Evolutionary conservation across 305 asterid genomes (phyloP).

Genomic region (Coffea humblotiana): DNA sequence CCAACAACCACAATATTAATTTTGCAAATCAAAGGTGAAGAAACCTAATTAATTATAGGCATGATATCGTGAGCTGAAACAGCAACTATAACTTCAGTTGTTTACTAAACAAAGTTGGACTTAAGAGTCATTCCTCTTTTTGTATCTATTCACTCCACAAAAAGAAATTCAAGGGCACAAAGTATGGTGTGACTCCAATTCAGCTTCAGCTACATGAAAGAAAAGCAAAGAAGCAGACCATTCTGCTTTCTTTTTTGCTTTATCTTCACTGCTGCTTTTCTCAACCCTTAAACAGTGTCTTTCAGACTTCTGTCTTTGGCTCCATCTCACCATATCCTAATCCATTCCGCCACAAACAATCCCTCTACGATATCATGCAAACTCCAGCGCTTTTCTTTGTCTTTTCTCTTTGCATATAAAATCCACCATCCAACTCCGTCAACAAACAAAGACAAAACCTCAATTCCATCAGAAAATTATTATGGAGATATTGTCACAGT

Average conservation of each 20-base stretch:
- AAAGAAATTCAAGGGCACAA: not conserved
- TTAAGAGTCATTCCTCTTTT: not conserved
- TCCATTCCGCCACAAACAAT: slow-evolving; percentile 3
- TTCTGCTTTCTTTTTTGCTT: slow-evolving; percentile 31
- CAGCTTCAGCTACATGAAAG: not conserved
- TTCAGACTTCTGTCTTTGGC: slow-evolving; percentile 12
- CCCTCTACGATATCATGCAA: slow-evolving; percentile 15
- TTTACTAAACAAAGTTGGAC: not conserved
- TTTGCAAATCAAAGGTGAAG: too few species aligned
- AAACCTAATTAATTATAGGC: too few species aligned
- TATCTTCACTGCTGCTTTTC: slow-evolving; percentile 24
- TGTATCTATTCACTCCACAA: not conserved
- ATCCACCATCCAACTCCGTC: not conserved
- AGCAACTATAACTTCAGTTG: not conserved
- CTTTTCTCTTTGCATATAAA: slow-evolving; percentile 16
- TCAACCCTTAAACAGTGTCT: slow-evolving; percentile 26
- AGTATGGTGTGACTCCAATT: slow-evolving; percentile 2
- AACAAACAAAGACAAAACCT: slow-evolving; percentile 14
- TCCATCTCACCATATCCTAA: not conserved
- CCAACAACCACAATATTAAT: too few species aligned
- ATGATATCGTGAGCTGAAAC: not conserved
- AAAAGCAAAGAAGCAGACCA: slow-evolving; percentile 16
- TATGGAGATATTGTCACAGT: slow-evolving; percentile 52
- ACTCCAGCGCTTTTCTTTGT: slow-evolving; percentile 10
- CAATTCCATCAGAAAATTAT: not conserved